Evolutionary conservation across 2,329 filamentous ascomycete genomes (phyloP).

Genomic region (Pseudocercospora fuligena): DNA sequence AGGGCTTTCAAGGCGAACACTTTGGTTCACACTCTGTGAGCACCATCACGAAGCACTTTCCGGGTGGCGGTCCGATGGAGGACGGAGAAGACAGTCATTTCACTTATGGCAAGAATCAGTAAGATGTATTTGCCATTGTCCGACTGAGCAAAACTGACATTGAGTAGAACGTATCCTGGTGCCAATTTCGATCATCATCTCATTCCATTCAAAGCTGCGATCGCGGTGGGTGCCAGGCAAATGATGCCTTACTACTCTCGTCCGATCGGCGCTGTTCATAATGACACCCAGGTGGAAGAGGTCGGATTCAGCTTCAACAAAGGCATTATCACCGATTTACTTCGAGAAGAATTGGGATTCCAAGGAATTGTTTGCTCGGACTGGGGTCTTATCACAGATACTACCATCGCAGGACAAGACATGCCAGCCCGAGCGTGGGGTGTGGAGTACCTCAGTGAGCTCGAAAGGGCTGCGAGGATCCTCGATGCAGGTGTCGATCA

Average conservation of each 20-base stretch:
- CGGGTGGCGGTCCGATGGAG: slow-evolving; percentile 55
- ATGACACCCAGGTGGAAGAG: slow-evolving; percentile 48
- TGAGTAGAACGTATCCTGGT: slow-evolving; percentile 52
- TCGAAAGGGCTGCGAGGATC: slow-evolving; percentile 50
- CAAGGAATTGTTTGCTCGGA: slow-evolving; percentile 59
- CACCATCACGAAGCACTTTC: slow-evolving; percentile 61
- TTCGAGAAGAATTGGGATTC: slow-evolving; percentile 56
- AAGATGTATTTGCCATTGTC: not conserved
- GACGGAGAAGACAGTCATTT: slow-evolving; percentile 61
- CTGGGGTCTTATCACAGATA: slow-evolving; percentile 59
- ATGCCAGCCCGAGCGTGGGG: slow-evolving; percentile 59
- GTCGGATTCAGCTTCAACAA: slow-evolving; percentile 60
- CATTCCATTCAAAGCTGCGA: slow-evolving; percentile 57
- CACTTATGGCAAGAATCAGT: slow-evolving; percentile 56
- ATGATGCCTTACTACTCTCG: slow-evolving; percentile 60
- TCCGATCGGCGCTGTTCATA: slow-evolving; percentile 44
- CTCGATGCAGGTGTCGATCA: slow-evolving; percentile 59
- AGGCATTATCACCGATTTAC: slow-evolving; percentile 55
- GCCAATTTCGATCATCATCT: slow-evolving; percentile 57
- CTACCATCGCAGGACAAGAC: slow-evolving; percentile 48
- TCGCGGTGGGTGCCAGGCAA: slow-evolving; percentile 55
- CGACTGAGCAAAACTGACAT: not conserved
- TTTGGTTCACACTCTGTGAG: slow-evolving; percentile 53
- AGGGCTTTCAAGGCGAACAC: slow-evolving; percentile 53
- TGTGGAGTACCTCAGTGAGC: slow-evolving; percentile 50